phyloP scores from a whole-genome alignment of 352 stramenopile species.

The Phytophthora quininea region DNA sequence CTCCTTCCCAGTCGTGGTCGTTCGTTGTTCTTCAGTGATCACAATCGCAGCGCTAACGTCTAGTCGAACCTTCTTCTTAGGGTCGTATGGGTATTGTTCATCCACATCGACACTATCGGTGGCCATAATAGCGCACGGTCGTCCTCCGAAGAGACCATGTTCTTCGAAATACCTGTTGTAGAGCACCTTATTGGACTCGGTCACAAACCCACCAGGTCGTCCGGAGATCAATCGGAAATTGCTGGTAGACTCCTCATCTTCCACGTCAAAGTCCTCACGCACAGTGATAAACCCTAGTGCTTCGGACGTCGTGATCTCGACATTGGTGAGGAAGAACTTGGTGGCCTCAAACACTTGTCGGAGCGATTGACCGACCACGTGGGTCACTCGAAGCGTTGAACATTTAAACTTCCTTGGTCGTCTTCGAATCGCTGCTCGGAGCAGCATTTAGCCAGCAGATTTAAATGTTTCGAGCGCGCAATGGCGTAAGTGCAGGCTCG shows the following conservation, averaged over 20 bases:
- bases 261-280: slow-evolving; percentile 43
- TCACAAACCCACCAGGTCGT: slow-evolving; percentile 11
- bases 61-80: slow-evolving; percentile 29
- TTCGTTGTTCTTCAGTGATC: slow-evolving; percentile 14
- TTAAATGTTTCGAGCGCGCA: slow-evolving; percentile 17
- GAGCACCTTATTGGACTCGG: slow-evolving; percentile 33
- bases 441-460: slow-evolving; percentile 23
- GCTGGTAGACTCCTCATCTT: slow-evolving; percentile 23
- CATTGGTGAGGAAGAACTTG: slow-evolving; percentile 30
- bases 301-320: slow-evolving; percentile 43
- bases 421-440: slow-evolving; percentile 22
- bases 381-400: slow-evolving; percentile 26
- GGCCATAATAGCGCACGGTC: slow-evolving; percentile 21
- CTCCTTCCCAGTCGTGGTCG: neutral
- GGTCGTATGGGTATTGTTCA: slow-evolving; percentile 43
- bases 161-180: slow-evolving; percentile 32
- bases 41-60: slow-evolving; percentile 33
- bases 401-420: slow-evolving; percentile 16
- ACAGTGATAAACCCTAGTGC: slow-evolving; percentile 30
- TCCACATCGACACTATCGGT: slow-evolving; percentile 40
- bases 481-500: slow-evolving; percentile 16
- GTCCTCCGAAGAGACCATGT: slow-evolving; percentile 1
- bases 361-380: slow-evolving; percentile 28
- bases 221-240: slow-evolving; percentile 34
- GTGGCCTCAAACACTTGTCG: slow-evolving; percentile 29